Evolutionary conservation across 768 basidiomycete genomes (phyloP).

Genomic region (Pulveroboletus sp.): DNA sequence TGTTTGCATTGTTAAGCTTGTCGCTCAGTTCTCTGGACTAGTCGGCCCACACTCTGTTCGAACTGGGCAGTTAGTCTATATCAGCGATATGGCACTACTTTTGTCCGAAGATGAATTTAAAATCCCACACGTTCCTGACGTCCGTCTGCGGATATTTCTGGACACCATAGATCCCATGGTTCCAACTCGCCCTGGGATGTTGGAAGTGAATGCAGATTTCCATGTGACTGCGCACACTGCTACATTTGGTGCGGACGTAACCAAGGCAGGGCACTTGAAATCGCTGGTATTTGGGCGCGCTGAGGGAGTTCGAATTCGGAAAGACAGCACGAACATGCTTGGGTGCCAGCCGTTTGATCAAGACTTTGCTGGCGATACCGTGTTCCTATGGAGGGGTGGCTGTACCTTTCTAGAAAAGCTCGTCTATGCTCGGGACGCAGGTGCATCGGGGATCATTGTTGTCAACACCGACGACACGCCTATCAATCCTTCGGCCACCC

Average conservation of each 20-base stretch:
- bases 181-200: slow-evolving; percentile 35
- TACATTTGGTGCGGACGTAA: slow-evolving; percentile 65
- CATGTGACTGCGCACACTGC: slow-evolving; percentile 59
- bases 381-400: slow-evolving; percentile 69
- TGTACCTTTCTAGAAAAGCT: slow-evolving; percentile 92
- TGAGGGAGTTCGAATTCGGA: slow-evolving; percentile 52
- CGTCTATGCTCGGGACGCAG: slow-evolving; percentile 57
- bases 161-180: slow-evolving; percentile 46
- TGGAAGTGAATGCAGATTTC: slow-evolving; percentile 40
- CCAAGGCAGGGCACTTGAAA: slow-evolving; percentile 21
- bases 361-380: slow-evolving; percentile 43
- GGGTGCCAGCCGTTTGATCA: slow-evolving; percentile 59
- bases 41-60: slow-evolving; percentile 80
- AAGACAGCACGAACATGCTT: slow-evolving; percentile 45
- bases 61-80: slow-evolving; percentile 75
- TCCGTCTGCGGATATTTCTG: slow-evolving; percentile 57
- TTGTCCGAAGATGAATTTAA: slow-evolving; percentile 27
- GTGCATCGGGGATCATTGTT: slow-evolving; percentile 76
- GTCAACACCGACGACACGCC: slow-evolving; percentile 54
- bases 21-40: slow-evolving; percentile 27
- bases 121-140: slow-evolving; percentile 31
- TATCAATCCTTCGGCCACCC: slow-evolving; percentile 64
- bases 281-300: slow-evolving; percentile 44
- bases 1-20: not conserved
- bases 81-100: slow-evolving; percentile 60